phyloP scores from a whole-genome alignment of 306 rosid species.

The Cicer cuneatum region DNA sequence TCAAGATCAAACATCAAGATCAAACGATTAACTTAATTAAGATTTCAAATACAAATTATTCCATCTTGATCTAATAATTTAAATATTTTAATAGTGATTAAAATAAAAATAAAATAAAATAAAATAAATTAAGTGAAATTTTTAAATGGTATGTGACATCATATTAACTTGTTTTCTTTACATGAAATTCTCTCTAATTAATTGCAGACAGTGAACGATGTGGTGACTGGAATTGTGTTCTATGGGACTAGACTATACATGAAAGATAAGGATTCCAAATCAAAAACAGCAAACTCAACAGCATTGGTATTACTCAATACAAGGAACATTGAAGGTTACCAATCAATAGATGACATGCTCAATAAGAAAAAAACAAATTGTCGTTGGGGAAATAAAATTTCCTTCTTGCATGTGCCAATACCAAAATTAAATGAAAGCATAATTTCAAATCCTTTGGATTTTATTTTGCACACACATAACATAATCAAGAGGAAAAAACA shows the following conservation, averaged over 20 bases:
- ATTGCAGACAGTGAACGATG: conserved; percentile 65
- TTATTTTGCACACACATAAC: conserved; percentile 52
- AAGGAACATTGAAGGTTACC: conserved; percentile 57
- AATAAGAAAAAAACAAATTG: conserved; percentile 48
- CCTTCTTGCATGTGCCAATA: conserved; percentile 57
- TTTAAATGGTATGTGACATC: background rate
- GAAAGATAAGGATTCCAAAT: conserved; percentile 50
- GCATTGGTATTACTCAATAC: conserved; percentile 67
- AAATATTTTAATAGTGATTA: too few species aligned
- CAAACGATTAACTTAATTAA: too few species aligned
- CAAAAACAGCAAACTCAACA: conserved; percentile 53
- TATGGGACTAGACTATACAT: conserved; percentile 60
- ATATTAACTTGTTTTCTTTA: background rate
- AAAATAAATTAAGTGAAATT: too few species aligned
- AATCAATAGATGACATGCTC: conserved; percentile 58
- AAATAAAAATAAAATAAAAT: too few species aligned
- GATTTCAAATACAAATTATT: too few species aligned
- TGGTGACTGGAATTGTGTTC: conserved; percentile 54
- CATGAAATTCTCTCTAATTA: conserved; percentile 6
- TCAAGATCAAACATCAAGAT: too few species aligned
- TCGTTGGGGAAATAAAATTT: conserved; percentile 65
- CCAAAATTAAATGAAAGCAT: conserved; percentile 48
- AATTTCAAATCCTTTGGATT: conserved; percentile 53
- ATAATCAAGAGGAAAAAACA: conserved; percentile 58
- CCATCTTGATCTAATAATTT: too few species aligned